Evolutionary conservation across 352 stramenopile genomes (phyloP).

Genomic region (Thalassiosira livingstoniorum): DNA sequence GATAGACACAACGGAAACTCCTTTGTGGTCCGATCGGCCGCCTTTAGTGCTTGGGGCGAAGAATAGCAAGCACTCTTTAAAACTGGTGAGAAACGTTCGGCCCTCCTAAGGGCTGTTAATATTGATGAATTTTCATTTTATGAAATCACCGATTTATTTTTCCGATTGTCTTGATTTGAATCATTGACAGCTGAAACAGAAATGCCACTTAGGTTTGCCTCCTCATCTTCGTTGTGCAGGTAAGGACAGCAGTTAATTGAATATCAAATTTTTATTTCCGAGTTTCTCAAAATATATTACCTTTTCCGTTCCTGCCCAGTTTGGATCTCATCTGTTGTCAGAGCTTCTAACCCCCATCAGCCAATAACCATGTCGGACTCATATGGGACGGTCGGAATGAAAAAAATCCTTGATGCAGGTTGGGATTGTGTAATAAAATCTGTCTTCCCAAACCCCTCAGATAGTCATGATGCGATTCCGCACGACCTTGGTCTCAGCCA

Average conservation of each 20-base stretch:
- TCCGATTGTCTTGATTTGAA: neutral
- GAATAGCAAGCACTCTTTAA: conserved; percentile 24
- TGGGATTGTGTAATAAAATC: conserved; percentile 61
- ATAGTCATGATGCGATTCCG: conserved; percentile 40
- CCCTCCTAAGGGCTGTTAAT: neutral
- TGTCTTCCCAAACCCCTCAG: conserved; percentile 33
- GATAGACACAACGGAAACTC: neutral
- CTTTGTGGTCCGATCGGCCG: conserved; percentile 1
- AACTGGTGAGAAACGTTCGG: neutral
- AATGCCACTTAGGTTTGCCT: conserved; percentile 31
- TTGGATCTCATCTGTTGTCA: conserved; percentile 76
- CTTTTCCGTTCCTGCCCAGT: conserved; percentile 40
- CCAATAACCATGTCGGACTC: conserved; percentile 57
- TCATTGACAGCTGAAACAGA: conserved; percentile 42
- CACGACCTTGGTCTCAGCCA: conserved; percentile 59
- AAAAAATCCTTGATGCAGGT: conserved; percentile 49
- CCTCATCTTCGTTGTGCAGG: conserved; percentile 39
- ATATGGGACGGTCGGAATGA: conserved; percentile 72
- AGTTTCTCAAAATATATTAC: neutral
- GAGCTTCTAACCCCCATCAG: conserved; percentile 66
- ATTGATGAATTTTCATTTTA: neutral
- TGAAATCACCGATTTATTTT: neutral
- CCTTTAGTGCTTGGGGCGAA: conserved; percentile 27
- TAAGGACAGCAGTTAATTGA: conserved; percentile 10
- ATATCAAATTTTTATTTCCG: neutral